Conservation (phyloP, 805 yeast species). For the Candida glaebosa region DNA sequence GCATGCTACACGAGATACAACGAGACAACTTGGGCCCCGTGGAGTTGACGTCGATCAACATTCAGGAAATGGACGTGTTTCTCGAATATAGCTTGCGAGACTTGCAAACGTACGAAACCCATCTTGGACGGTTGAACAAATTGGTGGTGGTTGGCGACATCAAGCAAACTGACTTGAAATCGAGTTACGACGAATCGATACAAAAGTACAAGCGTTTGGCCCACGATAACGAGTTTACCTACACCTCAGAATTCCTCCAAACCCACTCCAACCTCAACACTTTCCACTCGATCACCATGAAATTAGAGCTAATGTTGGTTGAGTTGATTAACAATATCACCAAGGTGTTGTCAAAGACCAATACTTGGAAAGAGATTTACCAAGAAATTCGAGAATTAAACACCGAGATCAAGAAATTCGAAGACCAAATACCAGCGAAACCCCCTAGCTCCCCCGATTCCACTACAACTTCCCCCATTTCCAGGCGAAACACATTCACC, state of each 20-base stretch:
- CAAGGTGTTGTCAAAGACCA: conserved; percentile 20
- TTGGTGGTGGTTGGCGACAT: conserved; percentile 27
- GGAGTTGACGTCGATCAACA: conserved; percentile 17
- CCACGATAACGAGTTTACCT: not conserved
- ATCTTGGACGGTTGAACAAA: conserved; percentile 35
- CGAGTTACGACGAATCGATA: conserved; percentile 16
- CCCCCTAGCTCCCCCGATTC: not conserved
- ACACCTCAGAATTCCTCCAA: not conserved
- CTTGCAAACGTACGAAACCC: conserved; percentile 25
- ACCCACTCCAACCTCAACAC: conserved; percentile 1
- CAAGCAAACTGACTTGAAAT: conserved; percentile 30
- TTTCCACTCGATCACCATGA: not conserved
- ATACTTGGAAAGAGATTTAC: conserved; percentile 30
- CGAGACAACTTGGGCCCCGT: conserved; percentile 23
- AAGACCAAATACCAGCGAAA: conserved; percentile 14
- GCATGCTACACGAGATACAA: conserved; percentile 16
- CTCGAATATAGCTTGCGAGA: conserved; percentile 45
- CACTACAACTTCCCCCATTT: not conserved
- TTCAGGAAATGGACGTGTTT: conserved; percentile 45
- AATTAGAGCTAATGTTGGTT: conserved; percentile 2
- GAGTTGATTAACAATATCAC: conserved; percentile 23
- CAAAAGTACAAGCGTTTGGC: not conserved
- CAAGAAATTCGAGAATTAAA: conserved; percentile 23
- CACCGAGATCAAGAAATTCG: conserved; percentile 26
- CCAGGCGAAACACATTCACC: conserved; percentile 15